Evolutionary conservation across 2,329 filamentous ascomycete species (phyloP).

Genomic region (Fusarium proliferatum): DNA sequence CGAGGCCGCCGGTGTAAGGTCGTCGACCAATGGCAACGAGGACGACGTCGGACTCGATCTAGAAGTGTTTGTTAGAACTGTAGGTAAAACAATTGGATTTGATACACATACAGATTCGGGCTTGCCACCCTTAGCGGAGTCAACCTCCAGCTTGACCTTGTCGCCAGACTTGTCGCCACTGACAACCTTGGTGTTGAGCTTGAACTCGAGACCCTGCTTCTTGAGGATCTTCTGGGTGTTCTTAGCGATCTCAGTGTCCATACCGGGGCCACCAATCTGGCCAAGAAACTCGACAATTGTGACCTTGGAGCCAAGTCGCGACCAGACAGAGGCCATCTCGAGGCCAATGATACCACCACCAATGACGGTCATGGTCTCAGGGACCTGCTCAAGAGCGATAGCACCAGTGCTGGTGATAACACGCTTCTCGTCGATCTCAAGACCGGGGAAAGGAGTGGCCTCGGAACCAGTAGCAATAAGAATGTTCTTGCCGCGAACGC

Average conservation of each 20-base stretch:
- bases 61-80: constrained; percentile 37
- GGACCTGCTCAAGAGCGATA: constrained; percentile 87
- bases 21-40: constrained; percentile 96
- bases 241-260: constrained; percentile 96
- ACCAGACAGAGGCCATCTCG: constrained; percentile 99
- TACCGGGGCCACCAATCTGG: constrained; percentile 97
- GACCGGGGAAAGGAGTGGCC: constrained; percentile 93
- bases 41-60: constrained; percentile 95
- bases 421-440: constrained; percentile 97
- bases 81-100: not conserved
- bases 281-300: constrained; percentile 97
- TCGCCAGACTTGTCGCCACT: constrained; percentile 84
- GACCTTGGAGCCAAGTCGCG: constrained; percentile 89
- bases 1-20: constrained; percentile 91
- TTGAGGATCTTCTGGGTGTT: constrained; percentile 88
- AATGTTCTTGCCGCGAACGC: constrained; percentile 93
- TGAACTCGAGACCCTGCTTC: constrained; percentile 99
- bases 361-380: constrained; percentile 96
- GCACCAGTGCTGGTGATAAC: constrained; percentile 97
- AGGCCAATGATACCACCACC: constrained; percentile 98
- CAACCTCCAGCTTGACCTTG: constrained; percentile 83
- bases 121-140: constrained; percentile 97
- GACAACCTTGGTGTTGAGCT: constrained; percentile 94
- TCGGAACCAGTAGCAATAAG: constrained; percentile 97
- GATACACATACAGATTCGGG: constrained; percentile 78